Percentiles rank a stretch among this genome's conserved stretches.
Conservation (phyloP, 2,329 filamentous ascomycete species). For the Ophiostoma tasmaniense region DNA sequence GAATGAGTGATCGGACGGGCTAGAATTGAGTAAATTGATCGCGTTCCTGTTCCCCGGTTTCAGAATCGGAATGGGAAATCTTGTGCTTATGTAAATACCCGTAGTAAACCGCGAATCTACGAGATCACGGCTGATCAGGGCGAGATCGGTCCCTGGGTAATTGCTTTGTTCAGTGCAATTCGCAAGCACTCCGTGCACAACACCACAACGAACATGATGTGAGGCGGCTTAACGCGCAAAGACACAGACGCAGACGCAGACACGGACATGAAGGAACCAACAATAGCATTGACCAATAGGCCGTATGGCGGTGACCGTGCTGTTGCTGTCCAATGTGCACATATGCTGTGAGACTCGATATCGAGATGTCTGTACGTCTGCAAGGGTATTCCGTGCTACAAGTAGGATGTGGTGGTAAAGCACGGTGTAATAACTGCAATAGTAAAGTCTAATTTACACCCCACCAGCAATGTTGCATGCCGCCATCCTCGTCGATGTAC, state of each 20-base stretch:
- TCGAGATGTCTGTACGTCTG: not conserved
- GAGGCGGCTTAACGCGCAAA: not conserved
- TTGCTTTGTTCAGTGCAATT: not conserved
- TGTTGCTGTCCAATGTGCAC: not conserved
- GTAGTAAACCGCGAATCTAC: not conserved
- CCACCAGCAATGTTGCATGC: constrained; percentile 1
- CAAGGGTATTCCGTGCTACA: not conserved
- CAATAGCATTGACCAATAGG: not conserved
- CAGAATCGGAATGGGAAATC: not conserved
- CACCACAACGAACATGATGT: not conserved
- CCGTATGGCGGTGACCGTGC: not conserved
- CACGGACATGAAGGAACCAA: not conserved
- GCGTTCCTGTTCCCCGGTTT: not conserved
- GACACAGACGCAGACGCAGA: not conserved
- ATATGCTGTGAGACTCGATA: not conserved
- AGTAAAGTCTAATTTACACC: not conserved
- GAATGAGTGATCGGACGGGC: not conserved
- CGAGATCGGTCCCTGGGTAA: not conserved
- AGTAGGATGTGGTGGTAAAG: not conserved
- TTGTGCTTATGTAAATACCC: not conserved
- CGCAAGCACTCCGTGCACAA: not conserved
- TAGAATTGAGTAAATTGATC: not conserved
- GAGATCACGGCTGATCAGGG: not conserved
- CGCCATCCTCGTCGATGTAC: not conserved
- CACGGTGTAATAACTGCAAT: not conserved